These are phyloP conservation scores for Stygiomarasmius scandens DNA, from an alignment of 1,284 basidiomycete genomes.

Conservation along the genomic window DNA sequence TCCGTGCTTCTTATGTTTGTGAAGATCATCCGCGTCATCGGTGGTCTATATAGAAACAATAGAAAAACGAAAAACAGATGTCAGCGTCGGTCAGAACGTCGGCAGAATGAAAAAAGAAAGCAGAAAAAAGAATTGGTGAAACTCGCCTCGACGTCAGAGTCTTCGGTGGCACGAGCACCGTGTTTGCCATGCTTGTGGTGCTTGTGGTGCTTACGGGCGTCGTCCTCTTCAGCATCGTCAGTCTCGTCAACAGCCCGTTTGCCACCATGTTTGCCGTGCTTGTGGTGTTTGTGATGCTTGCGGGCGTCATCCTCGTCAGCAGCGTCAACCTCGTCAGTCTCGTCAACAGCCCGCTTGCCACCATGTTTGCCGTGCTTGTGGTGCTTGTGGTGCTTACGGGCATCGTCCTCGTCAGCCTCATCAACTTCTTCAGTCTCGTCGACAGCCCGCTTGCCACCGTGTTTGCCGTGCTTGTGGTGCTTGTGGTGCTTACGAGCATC, in stretches of 20 bases:
- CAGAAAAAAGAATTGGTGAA: not conserved
- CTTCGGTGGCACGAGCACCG: not conserved
- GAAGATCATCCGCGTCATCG: not conserved
- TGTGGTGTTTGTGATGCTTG: not conserved
- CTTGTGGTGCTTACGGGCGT: constrained; percentile 2
- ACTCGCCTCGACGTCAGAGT: not conserved
- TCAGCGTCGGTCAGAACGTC: too few relatives aligned
- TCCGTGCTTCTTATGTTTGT: not conserved
- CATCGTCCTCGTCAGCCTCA: too few relatives aligned
- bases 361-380: not conserved
- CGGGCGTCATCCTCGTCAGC: not conserved
- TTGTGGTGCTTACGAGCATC: constrained; percentile 1
- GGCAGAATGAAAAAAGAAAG: not conserved
- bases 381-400: too few relatives aligned
- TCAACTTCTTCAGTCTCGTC: too few relatives aligned
- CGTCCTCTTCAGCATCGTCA: not conserved
- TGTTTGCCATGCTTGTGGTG: not conserved
- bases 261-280: not conserved
- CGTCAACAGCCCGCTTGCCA: not conserved
- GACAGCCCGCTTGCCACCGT: too few relatives aligned
- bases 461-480: too few relatives aligned
- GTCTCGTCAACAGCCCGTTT: not conserved
- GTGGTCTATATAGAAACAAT: not conserved
- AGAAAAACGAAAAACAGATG: too few relatives aligned
- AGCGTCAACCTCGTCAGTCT: constrained; percentile 1